phyloP scores from a whole-genome alignment of 2,329 filamentous ascomycete genomes.

The Xylariaceae sp. region DNA sequence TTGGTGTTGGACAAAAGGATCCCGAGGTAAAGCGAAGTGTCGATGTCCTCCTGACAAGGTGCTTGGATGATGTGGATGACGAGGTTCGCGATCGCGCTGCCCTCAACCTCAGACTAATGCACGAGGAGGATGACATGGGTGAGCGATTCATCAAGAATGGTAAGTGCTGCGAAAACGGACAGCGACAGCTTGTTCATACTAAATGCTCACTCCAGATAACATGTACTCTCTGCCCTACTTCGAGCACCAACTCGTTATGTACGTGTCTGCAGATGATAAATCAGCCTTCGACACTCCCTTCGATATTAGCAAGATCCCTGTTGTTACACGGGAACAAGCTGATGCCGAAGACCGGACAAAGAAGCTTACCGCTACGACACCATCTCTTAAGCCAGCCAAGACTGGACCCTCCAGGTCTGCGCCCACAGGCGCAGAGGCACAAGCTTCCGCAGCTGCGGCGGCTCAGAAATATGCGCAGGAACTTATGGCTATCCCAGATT shows the following conservation, averaged over 20 bases:
- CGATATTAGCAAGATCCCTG: conserved; percentile 84
- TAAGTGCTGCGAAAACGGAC: conserved; percentile 37
- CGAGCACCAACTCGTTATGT: conserved; percentile 96
- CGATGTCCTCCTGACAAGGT: conserved; percentile 84
- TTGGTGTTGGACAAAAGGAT: conserved; percentile 94
- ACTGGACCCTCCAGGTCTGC: conserved; percentile 70
- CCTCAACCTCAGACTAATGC: conserved; percentile 87
- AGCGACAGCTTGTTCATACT: neutral
- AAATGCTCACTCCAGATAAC: conserved; percentile 58
- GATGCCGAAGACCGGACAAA: conserved; percentile 94
- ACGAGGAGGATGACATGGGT: conserved; percentile 83
- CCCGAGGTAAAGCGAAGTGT: conserved; percentile 96
- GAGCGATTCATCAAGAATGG: conserved; percentile 89
- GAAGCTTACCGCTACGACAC: conserved; percentile 90
- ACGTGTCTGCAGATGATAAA: conserved; percentile 89
- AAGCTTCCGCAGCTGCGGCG: conserved; percentile 70
- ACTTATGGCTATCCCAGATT: conserved; percentile 82
- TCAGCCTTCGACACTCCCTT: conserved; percentile 80
- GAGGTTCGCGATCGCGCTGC: conserved; percentile 95
- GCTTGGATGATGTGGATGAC: conserved; percentile 94
- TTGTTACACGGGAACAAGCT: conserved; percentile 93
- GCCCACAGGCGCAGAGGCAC: conserved; percentile 66
- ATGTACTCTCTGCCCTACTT: conserved; percentile 95
- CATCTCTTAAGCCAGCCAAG: conserved; percentile 90
- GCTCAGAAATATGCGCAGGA: conserved; percentile 88